Percentiles rank a stretch among this genome's conserved stretches.
Conservation (phyloP, 345 rosid species). For the Passiflora organensis region DNA sequence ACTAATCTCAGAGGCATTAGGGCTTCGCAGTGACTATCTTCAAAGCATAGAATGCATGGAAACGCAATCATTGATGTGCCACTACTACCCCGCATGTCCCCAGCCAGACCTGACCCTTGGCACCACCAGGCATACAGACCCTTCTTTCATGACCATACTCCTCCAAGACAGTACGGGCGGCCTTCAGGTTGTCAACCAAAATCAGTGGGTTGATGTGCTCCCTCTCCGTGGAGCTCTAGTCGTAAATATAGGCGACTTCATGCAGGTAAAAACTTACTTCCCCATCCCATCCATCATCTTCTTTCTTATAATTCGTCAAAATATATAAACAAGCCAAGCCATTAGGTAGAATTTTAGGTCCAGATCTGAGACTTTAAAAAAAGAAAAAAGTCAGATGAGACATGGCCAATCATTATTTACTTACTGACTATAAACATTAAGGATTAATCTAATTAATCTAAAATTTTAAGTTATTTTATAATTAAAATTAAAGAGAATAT, state of each 20-base stretch:
- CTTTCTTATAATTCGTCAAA: no score
- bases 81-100: constrained; percentile 49
- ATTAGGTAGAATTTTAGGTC: no score
- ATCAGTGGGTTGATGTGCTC: constrained; percentile 43
- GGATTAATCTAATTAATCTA: no score
- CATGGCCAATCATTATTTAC: no score
- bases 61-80: constrained; percentile 35
- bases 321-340: no score
- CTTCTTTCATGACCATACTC: constrained; percentile 39
- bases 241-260: constrained; percentile 45
- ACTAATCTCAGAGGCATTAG: constrained; percentile 43
- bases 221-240: constrained; percentile 33
- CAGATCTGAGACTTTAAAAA: no score
- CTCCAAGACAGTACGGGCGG: constrained; percentile 45
- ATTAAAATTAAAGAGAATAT: no score
- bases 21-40: constrained; percentile 31
- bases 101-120: constrained; percentile 45
- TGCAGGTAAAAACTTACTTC: constrained; percentile 30
- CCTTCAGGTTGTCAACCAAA: constrained; percentile 39
- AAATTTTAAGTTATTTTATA: no score
- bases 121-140: constrained; percentile 42
- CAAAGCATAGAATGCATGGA: constrained; percentile 42
- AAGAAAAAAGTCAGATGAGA: no score
- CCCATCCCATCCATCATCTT: no score
- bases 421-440: no score